These are phyloP conservation scores for Echinosophora koreensis DNA, from an alignment of 306 rosid genomes.

Conservation along the genomic window DNA sequence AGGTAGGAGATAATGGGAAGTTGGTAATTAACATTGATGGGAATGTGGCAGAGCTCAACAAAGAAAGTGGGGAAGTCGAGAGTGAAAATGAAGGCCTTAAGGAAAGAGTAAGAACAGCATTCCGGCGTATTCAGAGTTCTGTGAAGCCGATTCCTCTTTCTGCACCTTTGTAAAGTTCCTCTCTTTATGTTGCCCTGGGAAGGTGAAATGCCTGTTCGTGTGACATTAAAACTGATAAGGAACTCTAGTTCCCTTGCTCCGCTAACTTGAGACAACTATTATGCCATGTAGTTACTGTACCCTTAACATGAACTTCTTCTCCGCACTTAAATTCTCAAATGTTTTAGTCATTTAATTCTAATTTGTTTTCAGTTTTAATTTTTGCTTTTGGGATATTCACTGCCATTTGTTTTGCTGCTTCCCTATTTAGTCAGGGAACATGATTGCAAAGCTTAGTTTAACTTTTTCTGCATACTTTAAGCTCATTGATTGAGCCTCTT, in stretches of 20 bases:
- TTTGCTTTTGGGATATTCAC: background rate
- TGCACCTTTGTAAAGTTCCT: constrained; percentile 48
- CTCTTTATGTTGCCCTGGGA: background rate
- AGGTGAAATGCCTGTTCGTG: background rate
- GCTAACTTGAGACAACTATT: constrained; percentile 26
- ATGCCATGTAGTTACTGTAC: background rate
- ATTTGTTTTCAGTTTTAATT: background rate
- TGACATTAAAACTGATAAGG: background rate
- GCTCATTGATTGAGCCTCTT: background rate
- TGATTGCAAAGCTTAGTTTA: background rate
- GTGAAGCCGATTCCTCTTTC: constrained; percentile 85
- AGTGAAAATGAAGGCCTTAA: constrained; percentile 92
- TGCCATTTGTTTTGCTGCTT: too few species aligned
- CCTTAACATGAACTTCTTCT: constrained; percentile 11
- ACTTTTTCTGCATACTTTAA: background rate
- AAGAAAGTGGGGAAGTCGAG: constrained; percentile 83
- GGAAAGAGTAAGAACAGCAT: constrained; percentile 82
- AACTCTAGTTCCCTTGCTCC: constrained; percentile 5
- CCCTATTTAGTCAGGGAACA: too few species aligned
- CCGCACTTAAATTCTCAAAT: background rate
- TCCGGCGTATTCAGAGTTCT: constrained; percentile 74
- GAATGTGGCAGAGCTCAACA: constrained; percentile 78
- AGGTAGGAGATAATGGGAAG: constrained; percentile 83
- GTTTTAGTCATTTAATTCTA: background rate
- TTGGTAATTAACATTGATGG: constrained; percentile 84